phyloP scores from a whole-genome alignment of 2,329 filamentous ascomycete genomes.

The Helotiales sp. region DNA sequence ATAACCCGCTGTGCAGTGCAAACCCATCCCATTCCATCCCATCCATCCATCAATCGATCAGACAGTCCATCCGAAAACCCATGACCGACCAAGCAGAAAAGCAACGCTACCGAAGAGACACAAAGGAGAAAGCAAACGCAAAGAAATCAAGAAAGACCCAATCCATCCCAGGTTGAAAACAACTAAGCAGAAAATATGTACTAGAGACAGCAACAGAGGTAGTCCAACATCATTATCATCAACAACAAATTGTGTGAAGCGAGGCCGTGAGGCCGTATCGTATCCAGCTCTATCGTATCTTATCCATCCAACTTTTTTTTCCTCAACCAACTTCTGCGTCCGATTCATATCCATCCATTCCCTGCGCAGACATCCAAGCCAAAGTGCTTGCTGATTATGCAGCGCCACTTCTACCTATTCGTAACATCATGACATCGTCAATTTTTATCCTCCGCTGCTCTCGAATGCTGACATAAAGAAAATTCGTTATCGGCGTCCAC shows the following conservation, averaged over 20 bases:
- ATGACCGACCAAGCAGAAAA: not conserved
- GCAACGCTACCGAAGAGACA: conserved; percentile 18
- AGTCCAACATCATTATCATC: conserved; percentile 26
- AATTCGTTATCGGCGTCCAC: conserved; percentile 20
- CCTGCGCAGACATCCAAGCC: conserved; percentile 4
- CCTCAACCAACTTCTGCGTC: not conserved
- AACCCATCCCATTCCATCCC: too few species aligned
- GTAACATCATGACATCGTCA: conserved; percentile 21
- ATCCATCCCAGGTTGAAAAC: not conserved
- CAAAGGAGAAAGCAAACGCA: not conserved
- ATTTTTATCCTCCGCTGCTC: not conserved
- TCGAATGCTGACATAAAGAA: conserved; percentile 14
- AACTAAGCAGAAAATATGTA: conserved; percentile 13
- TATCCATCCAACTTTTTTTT: not conserved
- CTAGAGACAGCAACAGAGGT: conserved; percentile 8
- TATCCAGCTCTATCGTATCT: conserved; percentile 15
- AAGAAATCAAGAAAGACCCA: not conserved
- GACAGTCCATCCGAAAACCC: not conserved
- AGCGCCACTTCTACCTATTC: conserved; percentile 3
- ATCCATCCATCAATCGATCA: conserved; percentile 1
- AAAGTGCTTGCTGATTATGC: not conserved
- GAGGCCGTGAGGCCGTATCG: conserved; percentile 19
- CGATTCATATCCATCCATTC: conserved; percentile 2
- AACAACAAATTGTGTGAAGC: conserved; percentile 10
- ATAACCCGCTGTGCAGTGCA: not conserved